phyloP scores from a whole-genome alignment of 1,284 basidiomycete species.

The Ganoderma multipileum region DNA sequence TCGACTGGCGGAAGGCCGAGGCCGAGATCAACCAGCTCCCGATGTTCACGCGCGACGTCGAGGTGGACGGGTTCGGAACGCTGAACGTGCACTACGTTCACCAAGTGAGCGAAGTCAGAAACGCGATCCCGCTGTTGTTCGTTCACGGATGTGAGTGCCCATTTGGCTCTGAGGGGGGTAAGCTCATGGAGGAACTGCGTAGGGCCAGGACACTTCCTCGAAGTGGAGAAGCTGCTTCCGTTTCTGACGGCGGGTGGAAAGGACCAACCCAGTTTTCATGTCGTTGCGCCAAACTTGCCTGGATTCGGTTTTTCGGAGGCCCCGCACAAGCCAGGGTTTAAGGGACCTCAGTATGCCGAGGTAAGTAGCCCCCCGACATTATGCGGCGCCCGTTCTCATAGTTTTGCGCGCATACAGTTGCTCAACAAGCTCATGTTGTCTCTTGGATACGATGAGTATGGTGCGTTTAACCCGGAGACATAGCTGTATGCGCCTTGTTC shows the following conservation, averaged over 20 bases:
- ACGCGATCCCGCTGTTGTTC: slow-evolving; percentile 52
- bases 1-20: slow-evolving; percentile 51
- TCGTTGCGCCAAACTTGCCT: slow-evolving; percentile 60
- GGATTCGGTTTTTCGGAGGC: slow-evolving; percentile 61
- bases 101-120: slow-evolving; percentile 39
- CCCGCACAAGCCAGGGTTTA: slow-evolving; percentile 44
- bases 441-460: slow-evolving; percentile 36
- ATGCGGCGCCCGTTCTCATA: not conserved
- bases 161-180: not conserved
- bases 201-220: slow-evolving; percentile 69
- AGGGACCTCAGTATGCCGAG: slow-evolving; percentile 29
- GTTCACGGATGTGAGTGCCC: slow-evolving; percentile 51
- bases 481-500: not conserved
- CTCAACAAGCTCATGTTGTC: slow-evolving; percentile 33
- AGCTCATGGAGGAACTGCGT: not conserved
- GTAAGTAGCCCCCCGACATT: not conserved
- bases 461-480: slow-evolving; percentile 9
- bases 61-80: slow-evolving; percentile 43
- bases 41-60: slow-evolving; percentile 35
- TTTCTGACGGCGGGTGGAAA: slow-evolving; percentile 47
- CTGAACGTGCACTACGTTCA: slow-evolving; percentile 53
- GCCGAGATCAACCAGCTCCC: slow-evolving; percentile 6
- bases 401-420: slow-evolving; percentile 13
- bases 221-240: slow-evolving; percentile 61
- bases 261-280: slow-evolving; percentile 62